phyloP scores from a whole-genome alignment of 176 grass and related monocot species.

The Oryza meridionalis region DNA sequence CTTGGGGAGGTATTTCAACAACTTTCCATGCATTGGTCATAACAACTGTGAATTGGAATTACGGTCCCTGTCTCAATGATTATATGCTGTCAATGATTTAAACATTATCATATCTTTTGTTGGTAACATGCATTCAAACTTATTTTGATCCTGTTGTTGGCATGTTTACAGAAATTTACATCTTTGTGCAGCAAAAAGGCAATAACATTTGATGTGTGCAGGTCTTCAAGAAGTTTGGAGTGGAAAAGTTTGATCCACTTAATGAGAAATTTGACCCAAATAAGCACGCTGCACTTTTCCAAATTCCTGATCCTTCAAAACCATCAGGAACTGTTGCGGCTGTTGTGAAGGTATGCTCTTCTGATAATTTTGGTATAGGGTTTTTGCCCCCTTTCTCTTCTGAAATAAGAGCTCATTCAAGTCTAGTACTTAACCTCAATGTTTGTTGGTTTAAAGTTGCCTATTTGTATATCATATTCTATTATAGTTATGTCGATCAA shows the following conservation, averaged over 20 bases:
- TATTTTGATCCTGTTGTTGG: not conserved
- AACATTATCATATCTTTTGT: not conserved
- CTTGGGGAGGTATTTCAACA: conserved; percentile 55
- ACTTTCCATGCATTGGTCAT: not conserved
- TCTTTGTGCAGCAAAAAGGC: not conserved
- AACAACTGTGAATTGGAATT: not conserved
- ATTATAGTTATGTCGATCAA: not conserved
- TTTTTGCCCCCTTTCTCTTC: not conserved
- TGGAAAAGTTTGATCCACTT: conserved; percentile 57
- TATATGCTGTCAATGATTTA: not conserved
- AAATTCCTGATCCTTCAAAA: conserved; percentile 62
- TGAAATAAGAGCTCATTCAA: not conserved
- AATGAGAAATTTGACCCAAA: conserved; percentile 70
- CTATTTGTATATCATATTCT: not conserved
- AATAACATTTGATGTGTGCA: conserved; percentile 20
- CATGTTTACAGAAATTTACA: not conserved
- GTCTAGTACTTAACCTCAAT: not conserved
- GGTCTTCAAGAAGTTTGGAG: conserved; percentile 68
- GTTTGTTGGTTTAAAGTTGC: not conserved
- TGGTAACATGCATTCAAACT: not conserved
- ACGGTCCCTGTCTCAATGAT: not conserved
- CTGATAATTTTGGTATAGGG: not conserved
- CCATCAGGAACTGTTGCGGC: conserved; percentile 48
- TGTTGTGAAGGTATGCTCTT: conserved; percentile 56
- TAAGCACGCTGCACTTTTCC: conserved; percentile 58